A percentile compares a stretch with the other conserved stretches of the same genome.
Conservation (phyloP, 768 basidiomycete species). For the Termitomyces heimii region DNA sequence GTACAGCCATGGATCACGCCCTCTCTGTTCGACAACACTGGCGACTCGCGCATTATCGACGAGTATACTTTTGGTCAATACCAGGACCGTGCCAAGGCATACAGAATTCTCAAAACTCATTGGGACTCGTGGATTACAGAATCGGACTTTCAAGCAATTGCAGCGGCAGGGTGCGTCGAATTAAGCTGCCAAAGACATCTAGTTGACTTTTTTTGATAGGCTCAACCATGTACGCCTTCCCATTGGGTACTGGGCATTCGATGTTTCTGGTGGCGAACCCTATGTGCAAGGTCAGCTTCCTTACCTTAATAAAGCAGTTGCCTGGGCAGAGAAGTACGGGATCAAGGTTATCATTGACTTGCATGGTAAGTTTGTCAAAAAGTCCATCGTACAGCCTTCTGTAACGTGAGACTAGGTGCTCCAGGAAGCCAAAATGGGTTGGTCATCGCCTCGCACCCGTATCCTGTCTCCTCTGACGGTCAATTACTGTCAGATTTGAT, state of each 20-base stretch:
- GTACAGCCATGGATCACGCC: constrained; percentile 74
- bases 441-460: constrained; percentile 11
- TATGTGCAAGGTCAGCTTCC: constrained; percentile 72
- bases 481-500: constrained; percentile 49
- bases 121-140: constrained; percentile 88
- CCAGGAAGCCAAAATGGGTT: constrained; percentile 85
- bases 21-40: constrained; percentile 66
- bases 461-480: constrained; percentile 1
- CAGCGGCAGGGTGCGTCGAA: constrained; percentile 59
- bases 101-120: constrained; percentile 48
- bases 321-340: constrained; percentile 66
- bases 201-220: constrained; percentile 26
- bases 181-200: background rate
- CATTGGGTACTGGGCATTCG: constrained; percentile 90
- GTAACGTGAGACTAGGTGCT: constrained; percentile 33
- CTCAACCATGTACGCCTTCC: constrained; percentile 81
- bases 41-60: constrained; percentile 55
- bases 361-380: constrained; percentile 32
- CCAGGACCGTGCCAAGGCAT: constrained; percentile 46
- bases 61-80: constrained; percentile 75
- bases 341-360: constrained; percentile 82
- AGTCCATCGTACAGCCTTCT: background rate
- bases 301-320: constrained; percentile 60
- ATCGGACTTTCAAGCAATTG: constrained; percentile 68
- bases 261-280: constrained; percentile 74